Percentiles rank a stretch among this genome's conserved stretches.
These are phyloP conservation scores for Aschersonia sp. DNA, from an alignment of 2,329 filamentous ascomycete genomes.

Conservation along the genomic window DNA sequence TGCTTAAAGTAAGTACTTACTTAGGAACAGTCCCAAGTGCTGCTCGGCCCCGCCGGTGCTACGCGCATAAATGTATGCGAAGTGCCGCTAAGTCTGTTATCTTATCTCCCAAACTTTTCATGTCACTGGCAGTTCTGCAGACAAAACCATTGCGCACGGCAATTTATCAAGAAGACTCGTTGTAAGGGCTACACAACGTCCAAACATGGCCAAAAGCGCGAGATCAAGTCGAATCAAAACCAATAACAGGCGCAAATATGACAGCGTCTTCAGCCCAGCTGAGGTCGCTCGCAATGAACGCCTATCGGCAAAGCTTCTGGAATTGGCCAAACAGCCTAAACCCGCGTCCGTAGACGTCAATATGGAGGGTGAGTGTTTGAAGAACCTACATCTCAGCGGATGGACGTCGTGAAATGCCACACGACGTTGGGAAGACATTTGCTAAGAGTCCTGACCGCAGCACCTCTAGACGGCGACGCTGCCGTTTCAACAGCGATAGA, in stretches of 20 bases:
- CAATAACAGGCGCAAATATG: constrained; percentile 70
- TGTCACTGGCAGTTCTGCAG: background rate
- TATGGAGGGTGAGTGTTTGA: constrained; percentile 23
- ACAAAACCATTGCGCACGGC: background rate
- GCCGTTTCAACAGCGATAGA: background rate
- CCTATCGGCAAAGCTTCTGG: constrained; percentile 72
- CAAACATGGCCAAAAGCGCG: constrained; percentile 72
- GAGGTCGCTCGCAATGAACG: constrained; percentile 68
- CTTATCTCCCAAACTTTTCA: no score
- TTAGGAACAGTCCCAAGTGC: no score
- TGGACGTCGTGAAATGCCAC: background rate
- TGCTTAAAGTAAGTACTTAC: no score
- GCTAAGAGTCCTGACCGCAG: no score
- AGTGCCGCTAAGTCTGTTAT: no score
- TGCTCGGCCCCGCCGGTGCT: no score
- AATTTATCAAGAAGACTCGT: background rate
- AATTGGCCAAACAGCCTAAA: constrained; percentile 64
- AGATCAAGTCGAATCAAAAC: constrained; percentile 67
- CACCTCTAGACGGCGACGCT: constrained; percentile 11
- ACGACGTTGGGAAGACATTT: no score
- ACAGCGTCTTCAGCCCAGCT: constrained; percentile 70
- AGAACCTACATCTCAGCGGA: background rate
- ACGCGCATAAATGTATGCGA: no score
- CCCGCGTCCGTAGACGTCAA: constrained; percentile 38
- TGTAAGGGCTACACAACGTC: background rate